phyloP scores from a whole-genome alignment of 2,329 filamentous ascomycete genomes.

The Fusarium ramigenum region DNA sequence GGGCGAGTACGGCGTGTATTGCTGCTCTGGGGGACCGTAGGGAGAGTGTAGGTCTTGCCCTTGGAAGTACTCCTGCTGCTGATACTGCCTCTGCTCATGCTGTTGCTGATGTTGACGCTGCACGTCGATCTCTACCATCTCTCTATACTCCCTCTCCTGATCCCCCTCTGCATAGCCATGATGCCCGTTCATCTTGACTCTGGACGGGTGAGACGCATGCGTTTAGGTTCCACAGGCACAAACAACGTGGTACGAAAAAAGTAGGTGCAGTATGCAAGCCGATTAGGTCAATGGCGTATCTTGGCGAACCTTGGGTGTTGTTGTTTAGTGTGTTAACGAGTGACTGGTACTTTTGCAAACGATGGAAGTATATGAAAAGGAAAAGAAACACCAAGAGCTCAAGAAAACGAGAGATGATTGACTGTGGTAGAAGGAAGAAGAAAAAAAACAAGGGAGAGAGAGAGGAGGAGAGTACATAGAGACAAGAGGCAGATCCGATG shows the following conservation, averaged over 20 bases:
- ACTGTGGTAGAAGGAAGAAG: neutral
- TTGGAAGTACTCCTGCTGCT: slow-evolving; percentile 36
- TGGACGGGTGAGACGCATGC: slow-evolving; percentile 33
- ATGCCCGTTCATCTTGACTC: slow-evolving; percentile 42
- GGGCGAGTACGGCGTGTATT: slow-evolving; percentile 31
- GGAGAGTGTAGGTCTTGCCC: slow-evolving; percentile 35
- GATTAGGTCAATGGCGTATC: neutral
- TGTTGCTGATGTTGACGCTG: slow-evolving; percentile 43
- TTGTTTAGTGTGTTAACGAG: slow-evolving; percentile 18
- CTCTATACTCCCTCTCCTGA: slow-evolving; percentile 43
- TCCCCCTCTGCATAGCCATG: slow-evolving; percentile 34
- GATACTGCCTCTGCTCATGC: slow-evolving; percentile 38
- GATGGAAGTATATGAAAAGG: neutral
- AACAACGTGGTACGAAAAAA: neutral
- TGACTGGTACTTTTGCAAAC: slow-evolving; percentile 9
- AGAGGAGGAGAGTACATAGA: neutral
- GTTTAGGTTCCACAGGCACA: neutral
- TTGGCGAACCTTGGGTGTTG: slow-evolving; percentile 13
- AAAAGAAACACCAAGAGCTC: slow-evolving; percentile 16
- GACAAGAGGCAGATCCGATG: neutral
- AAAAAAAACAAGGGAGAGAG: slow-evolving; percentile 20
- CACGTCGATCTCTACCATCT: slow-evolving; percentile 50
- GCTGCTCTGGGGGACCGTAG: slow-evolving; percentile 28
- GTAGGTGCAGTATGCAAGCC: neutral
- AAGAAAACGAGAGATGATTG: slow-evolving; percentile 24